Evolutionary conservation across 371 early-diverging fungal species (phyloP).

Genomic region (Fennellomyces sp.): DNA sequence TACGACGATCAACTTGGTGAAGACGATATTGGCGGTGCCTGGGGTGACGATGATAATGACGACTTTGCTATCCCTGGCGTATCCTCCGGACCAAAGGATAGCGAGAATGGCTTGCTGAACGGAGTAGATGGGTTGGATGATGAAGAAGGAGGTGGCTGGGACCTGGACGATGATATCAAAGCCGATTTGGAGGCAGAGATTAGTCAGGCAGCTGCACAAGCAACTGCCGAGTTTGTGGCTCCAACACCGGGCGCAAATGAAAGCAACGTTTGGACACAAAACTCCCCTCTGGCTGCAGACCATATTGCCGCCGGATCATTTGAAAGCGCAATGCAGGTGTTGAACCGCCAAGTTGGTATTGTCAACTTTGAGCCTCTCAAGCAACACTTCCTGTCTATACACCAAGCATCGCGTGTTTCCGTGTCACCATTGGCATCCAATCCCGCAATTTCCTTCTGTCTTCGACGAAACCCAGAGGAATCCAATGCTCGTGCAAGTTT

Average conservation of each 20-base stretch:
- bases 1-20: conserved; percentile 55
- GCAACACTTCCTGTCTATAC: conserved; percentile 80
- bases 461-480: conserved; percentile 68
- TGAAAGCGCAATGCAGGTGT: conserved; percentile 89
- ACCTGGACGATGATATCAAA: conserved; percentile 67
- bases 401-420: conserved; percentile 73
- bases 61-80: conserved; percentile 29
- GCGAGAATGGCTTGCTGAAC: conserved; percentile 26
- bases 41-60: conserved; percentile 72
- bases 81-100: conserved; percentile 2
- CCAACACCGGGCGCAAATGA: conserved; percentile 76
- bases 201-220: conserved; percentile 64
- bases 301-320: conserved; percentile 94
- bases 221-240: conserved; percentile 67
- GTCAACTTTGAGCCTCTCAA: conserved; percentile 91
- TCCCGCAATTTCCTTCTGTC: conserved; percentile 58
- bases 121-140: conserved; percentile 36
- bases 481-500: conserved; percentile 55
- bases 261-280: conserved; percentile 77
- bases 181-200: conserved; percentile 64
- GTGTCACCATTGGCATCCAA: conserved; percentile 66
- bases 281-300: conserved; percentile 83
- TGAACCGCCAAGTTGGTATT: conserved; percentile 88
- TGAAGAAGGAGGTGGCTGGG: conserved; percentile 55
- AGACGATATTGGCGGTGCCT: conserved; percentile 67